A percentile compares a stretch with the other conserved stretches of the same genome.
These are phyloP conservation scores for Phaffia australis DNA, from an alignment of 768 basidiomycete species.

Conservation along the genomic window DNA sequence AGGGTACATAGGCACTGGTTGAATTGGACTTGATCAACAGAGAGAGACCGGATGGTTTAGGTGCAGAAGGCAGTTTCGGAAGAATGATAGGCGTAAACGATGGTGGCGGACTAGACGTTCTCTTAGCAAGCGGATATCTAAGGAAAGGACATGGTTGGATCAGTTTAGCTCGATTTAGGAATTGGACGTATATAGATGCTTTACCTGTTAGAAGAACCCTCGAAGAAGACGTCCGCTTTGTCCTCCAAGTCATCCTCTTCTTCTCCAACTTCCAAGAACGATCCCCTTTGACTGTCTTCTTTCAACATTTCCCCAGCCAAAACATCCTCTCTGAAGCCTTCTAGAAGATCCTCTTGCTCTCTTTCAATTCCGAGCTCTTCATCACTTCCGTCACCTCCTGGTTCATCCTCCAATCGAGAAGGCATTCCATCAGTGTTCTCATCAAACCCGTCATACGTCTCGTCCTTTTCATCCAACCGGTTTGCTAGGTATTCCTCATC, in stretches of 20 bases:
- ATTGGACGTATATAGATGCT: too few species aligned
- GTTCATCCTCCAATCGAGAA: neutral
- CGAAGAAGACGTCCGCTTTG: neutral
- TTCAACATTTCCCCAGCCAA: neutral
- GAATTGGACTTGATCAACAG: constrained; percentile 61
- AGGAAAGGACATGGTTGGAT: neutral
- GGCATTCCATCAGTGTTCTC: neutral
- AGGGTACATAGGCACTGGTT: constrained; percentile 62
- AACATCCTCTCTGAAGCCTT: constrained; percentile 10
- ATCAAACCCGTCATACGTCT: constrained; percentile 14
- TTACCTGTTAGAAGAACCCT: too few species aligned
- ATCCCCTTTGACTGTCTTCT: neutral
- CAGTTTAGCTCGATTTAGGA: too few species aligned
- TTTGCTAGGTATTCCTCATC: constrained; percentile 9
- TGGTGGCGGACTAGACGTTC: neutral
- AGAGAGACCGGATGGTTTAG: constrained; percentile 52
- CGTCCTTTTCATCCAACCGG: constrained; percentile 8
- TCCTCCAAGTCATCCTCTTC: neutral
- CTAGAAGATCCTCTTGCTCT: constrained; percentile 22
- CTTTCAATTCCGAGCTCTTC: constrained; percentile 20
- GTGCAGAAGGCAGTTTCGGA: neutral
- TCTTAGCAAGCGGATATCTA: neutral
- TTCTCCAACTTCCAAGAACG: neutral
- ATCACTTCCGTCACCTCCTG: constrained; percentile 14
- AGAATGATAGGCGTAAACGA: constrained; percentile 12